A percentile compares a stretch with the other conserved stretches of the same genome.
Evolutionary conservation across 75 land plant genomes (phyloP).

Genomic region (Larix kaempferi): DNA sequence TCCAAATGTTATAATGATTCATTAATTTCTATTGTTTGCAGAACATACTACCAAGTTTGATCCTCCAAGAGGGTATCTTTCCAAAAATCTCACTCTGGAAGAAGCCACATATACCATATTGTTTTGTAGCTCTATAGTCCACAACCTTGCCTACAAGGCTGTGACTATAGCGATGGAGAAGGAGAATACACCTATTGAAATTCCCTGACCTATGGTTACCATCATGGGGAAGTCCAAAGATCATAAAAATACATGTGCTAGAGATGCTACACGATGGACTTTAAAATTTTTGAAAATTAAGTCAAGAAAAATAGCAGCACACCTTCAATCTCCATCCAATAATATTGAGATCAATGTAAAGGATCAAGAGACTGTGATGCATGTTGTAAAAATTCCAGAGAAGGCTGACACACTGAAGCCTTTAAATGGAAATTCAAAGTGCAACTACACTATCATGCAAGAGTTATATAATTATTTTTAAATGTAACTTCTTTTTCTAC

Average conservation of each 20-base stretch:
- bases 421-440: conserved; percentile 65
- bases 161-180: conserved; percentile 58
- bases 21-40: conserved; percentile 13
- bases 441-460: conserved; percentile 72
- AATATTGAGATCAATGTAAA: conserved; percentile 15
- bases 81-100: conserved; percentile 65
- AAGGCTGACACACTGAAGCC: conserved; percentile 41
- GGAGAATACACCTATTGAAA: conserved; percentile 35
- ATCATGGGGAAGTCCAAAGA: conserved; percentile 26
- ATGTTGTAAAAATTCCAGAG: conserved; percentile 21
- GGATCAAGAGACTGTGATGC: conserved; percentile 12
- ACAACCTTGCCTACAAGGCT: conserved; percentile 62
- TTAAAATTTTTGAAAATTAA: conserved; percentile 9
- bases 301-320: conserved; percentile 10
- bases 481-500: conserved; percentile 1
- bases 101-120: conserved; percentile 86
- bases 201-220: conserved; percentile 29
- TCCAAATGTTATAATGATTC: too few species aligned
- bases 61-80: conserved; percentile 20
- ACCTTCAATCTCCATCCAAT: conserved; percentile 6
- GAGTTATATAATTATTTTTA: conserved; percentile 7
- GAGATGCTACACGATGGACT: conserved; percentile 8
- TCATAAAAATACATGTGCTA: background rate
- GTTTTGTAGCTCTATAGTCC: conserved; percentile 73
- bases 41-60: conserved; percentile 31